Conservation (phyloP, 2,329 filamentous ascomycete species). For the Cladophialophora carrionii region DNA sequence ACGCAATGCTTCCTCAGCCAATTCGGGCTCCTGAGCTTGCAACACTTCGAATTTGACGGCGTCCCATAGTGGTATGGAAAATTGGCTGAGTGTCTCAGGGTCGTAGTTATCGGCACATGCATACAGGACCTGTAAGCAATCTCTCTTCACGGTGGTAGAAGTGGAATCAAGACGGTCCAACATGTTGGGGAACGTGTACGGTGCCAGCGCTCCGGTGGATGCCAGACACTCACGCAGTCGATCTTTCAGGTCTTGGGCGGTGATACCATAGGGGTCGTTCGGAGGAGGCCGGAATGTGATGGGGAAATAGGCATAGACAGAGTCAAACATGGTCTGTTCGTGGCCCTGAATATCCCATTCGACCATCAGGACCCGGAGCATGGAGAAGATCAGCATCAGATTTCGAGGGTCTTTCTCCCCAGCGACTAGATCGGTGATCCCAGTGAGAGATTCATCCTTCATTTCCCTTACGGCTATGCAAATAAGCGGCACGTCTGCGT, state of each 20-base stretch:
- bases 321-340: constrained; percentile 66
- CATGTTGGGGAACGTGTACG: constrained; percentile 67
- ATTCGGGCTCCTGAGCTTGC: constrained; percentile 67
- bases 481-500: constrained; percentile 28
- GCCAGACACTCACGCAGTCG: constrained; percentile 67
- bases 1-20: constrained; percentile 62
- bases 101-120: constrained; percentile 65
- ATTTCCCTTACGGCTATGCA: constrained; percentile 57
- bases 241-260: constrained; percentile 68
- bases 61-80: constrained; percentile 69
- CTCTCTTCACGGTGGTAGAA: constrained; percentile 69
- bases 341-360: constrained; percentile 67
- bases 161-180: constrained; percentile 72
- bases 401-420: constrained; percentile 72
- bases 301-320: constrained; percentile 72
- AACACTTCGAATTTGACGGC: constrained; percentile 70
- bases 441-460: constrained; percentile 63
- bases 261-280: constrained; percentile 71
- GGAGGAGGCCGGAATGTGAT: constrained; percentile 72
- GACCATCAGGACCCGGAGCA: constrained; percentile 67
- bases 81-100: constrained; percentile 61
- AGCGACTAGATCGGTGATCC: constrained; percentile 66
- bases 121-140: constrained; percentile 65
- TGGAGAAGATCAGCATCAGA: constrained; percentile 70
- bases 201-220: constrained; percentile 65